Conservation (phyloP, 768 basidiomycete genomes). For the Strobilomyces dryophilus region DNA sequence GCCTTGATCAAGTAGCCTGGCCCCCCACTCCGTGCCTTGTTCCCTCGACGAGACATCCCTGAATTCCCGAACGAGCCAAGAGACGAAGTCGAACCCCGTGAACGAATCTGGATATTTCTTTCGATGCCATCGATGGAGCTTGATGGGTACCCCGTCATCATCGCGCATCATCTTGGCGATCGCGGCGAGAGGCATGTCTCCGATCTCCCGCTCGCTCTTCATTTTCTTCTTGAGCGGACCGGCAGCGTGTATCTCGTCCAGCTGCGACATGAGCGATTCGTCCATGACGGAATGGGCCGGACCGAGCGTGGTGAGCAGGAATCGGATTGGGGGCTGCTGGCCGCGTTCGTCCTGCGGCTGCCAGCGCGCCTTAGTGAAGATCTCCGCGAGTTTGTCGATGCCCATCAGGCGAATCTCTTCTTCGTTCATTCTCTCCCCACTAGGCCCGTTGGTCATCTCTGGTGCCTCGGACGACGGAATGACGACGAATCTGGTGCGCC, state of each 20-base stretch:
- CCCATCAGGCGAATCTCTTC: slow-evolving; percentile 87
- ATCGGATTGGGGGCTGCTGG: slow-evolving; percentile 57
- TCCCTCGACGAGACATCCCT: slow-evolving; percentile 80
- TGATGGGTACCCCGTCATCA: slow-evolving; percentile 79
- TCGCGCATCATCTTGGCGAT: slow-evolving; percentile 85
- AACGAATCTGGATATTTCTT: slow-evolving; percentile 76
- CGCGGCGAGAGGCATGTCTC: slow-evolving; percentile 54
- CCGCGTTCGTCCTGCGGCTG: slow-evolving; percentile 42
- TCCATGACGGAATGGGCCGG: slow-evolving; percentile 80
- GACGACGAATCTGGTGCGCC: slow-evolving; percentile 91
- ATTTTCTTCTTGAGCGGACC: slow-evolving; percentile 77
- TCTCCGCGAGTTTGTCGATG: slow-evolving; percentile 86
- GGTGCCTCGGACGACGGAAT: slow-evolving; percentile 81
- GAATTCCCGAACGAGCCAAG: slow-evolving; percentile 91
- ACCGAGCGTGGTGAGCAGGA: slow-evolving; percentile 81
- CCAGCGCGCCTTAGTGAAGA: slow-evolving; percentile 85
- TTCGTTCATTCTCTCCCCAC: slow-evolving; percentile 74
- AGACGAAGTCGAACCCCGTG: slow-evolving; percentile 84
- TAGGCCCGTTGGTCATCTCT: slow-evolving; percentile 47
- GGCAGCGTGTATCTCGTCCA: slow-evolving; percentile 74
- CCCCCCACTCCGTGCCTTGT: slow-evolving; percentile 77
- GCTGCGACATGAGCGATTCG: slow-evolving; percentile 68
- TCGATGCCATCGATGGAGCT: slow-evolving; percentile 81
- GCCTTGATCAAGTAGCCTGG: slow-evolving; percentile 72
- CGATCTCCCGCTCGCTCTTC: slow-evolving; percentile 72